These are phyloP conservation scores for Hypomontagnella monticulosa DNA, from an alignment of 495 filamentous ascomycete species.

Conservation along the genomic window DNA sequence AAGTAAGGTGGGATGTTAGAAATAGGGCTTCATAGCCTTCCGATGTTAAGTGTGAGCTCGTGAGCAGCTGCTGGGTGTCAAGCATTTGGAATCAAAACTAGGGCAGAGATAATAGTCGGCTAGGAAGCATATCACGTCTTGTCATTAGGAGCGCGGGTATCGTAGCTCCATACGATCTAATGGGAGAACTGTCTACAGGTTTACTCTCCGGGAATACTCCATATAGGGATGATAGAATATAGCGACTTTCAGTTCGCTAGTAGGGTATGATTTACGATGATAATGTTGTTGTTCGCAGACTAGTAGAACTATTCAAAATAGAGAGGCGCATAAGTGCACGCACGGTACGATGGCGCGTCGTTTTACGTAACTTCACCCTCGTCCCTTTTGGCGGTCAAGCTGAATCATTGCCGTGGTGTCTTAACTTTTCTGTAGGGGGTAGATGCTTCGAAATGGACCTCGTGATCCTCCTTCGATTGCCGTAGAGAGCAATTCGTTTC, in stretches of 20 bases:
- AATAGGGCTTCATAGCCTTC: not conserved
- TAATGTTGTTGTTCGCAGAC: not conserved
- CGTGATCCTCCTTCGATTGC: too few species aligned
- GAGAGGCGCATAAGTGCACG: not conserved
- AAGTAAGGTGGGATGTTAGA: constrained; percentile 1
- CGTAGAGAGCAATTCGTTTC: too few species aligned
- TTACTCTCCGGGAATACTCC: too few species aligned
- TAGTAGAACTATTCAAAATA: not conserved
- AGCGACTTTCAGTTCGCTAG: not conserved
- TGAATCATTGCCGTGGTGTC: too few species aligned
- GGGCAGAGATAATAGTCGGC: too few species aligned
- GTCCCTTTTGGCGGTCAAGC: not conserved
- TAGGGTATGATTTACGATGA: not conserved
- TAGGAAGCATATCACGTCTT: too few species aligned
- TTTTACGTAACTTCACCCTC: not conserved
- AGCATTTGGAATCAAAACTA: not conserved
- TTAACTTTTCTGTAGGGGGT: too few species aligned
- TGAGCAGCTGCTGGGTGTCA: not conserved
- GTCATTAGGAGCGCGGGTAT: too few species aligned
- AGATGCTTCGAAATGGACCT: too few species aligned
- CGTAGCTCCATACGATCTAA: too few species aligned
- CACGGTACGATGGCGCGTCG: not conserved
- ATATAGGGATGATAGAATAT: too few species aligned
- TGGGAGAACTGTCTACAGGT: too few species aligned
- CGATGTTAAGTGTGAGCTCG: not conserved